Evolutionary conservation across 177 flowering plant genomes (phyloP), one percentile per base, ranked within the genome.

Genomic region (Vitis hybrid): DNA sequence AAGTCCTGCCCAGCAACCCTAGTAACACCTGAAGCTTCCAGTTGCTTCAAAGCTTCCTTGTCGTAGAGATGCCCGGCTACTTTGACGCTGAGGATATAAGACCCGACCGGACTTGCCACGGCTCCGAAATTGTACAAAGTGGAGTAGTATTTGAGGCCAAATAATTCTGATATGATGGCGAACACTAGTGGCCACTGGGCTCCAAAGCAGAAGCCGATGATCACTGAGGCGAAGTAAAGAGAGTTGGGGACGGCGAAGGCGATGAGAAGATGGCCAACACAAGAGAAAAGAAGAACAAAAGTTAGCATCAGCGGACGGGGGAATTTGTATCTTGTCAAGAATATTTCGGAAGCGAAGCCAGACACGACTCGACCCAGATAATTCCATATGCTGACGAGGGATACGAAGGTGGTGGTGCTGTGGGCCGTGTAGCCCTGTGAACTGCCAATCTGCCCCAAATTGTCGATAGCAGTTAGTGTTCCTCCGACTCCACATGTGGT

Each of bases 361-460:
- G 84, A 56, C 0, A 65, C 55, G 0, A 71, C 83, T n/a, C 86
- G 73, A 2, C 88, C 88, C 32, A 85, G 81, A 35, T 73, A 85
- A 51, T 82, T 82, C 86, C 88, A 82, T 12, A 85, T 85, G 82
- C 86, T 82, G 4, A 85, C 81, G 0, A 85, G 80, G 1, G 86
- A 81, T 6, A 85, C 75, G 56, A 85, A 83, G 30, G 86, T 83
- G 56, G 77, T 57, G 12, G 55, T 79, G 81, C 76, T 79, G 1
- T 9, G 50, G 2, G 15, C 18, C 7, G 75, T 79, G 76, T 83
- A 85, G 65, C 83, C 84, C 15, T 79, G n/a, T 1, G 88, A 73
- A 1, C 12, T 27, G 1, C 84, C 84, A 2, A 85, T 81, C 71
- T 83, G 88, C 3, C 86, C 86, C 65, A 85, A 27, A 50, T 85